Base-by-base conservation (phyloP, 2,329 filamentous ascomycete genomes). In the Aureobasidium sp. region DNA sequence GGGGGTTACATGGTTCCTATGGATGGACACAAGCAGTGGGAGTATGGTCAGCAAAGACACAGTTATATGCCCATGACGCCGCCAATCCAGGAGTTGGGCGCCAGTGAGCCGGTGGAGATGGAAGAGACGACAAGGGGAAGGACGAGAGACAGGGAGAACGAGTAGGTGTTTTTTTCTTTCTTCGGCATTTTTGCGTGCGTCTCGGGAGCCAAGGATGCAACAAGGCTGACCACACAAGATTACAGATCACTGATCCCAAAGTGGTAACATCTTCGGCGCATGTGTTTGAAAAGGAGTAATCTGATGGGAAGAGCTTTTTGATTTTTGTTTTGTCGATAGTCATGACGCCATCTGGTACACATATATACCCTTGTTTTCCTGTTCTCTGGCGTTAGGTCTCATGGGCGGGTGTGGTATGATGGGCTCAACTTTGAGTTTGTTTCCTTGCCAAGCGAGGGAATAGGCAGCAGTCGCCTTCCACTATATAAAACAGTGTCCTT, bases 251-350 rank as follows among this genome's bases (percentile, higher is more conserved):
- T 58, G 43, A 38, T 49, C 29, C 43, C 43, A 47, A 58, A 47
- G 38, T 55, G 51, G 43, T 49, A 58, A 35, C 23, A 21, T 29
- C 25, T 5, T 33, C 29, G 4, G 7, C 29, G 31, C 43, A 49
- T 29, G 25, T 49, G 3, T 43, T 21, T 33, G 55, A 58, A 31
- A 58, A 58, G 55, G 55, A 58, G 27, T 58, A 31, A 58, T 29
- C 4, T 29, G 27, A 29, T 29, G n/a, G n/a, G n/a, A n/a, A n/a
- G n/a, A n/a, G n/a, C n/a, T n/a, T n/a, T n/a, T n/a, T n/a, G n/a
- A n/a, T n/a, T n/a, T n/a, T n/a, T n/a, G n/a, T n/a, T n/a, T n/a
- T n/a, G n/a, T n/a, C n/a, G n/a, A n/a, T n/a, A n/a, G n/a, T n/a
- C n/a, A n/a, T n/a, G n/a, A n/a, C n/a, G n/a, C n/a, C n/a, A 29